Evolutionary conservation across 2,329 filamentous ascomycete species (phyloP), one percentile per base, ranked within the genome.

Genomic region (Lizonia empirigonia): DNA sequence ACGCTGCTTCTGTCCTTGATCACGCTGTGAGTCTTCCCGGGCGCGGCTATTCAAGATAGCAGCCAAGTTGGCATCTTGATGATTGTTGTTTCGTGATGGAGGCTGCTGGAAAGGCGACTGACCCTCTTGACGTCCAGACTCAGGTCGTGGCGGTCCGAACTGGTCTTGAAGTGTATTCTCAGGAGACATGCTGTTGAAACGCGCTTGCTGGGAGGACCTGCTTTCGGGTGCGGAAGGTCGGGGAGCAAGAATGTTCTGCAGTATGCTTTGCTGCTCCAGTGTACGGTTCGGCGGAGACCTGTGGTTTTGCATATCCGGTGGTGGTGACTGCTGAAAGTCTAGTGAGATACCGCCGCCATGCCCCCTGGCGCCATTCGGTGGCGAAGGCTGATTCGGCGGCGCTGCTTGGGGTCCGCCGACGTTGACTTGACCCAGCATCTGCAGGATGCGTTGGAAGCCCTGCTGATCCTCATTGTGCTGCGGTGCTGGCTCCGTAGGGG

Each of bases 401-500:
- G 56, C 45, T 33, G 58, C 38, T 33, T 48, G 54, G 16, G 56
- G 59, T 15, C 57, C 37, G 22, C 55, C 46, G 5, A 70, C 64
- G 23, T 58, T 71, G 29, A 63, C 59, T 37, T 78, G 77, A 40
- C 91, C 87, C 32, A 96, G 82, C 81, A 96, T 95, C 61, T 89
- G 84, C 27, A 96, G 78, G 36, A 97, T 83, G 35, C 86, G 84
- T 59, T 91, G 85, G 73, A 97, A 96, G 1, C 91, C 92, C 70
- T 91, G 88, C 72, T 91, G 90, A 65, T 96, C 92, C 55, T 86
- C 85, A 5, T 72, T 79, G 74, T 79, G 76, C 16, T 74, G 72
- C 45, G 72, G 69, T 8, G 66, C 55, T 45, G 71, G 59, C 8
- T 61, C 62, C 10, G 61, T 56, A 27, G 64, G 55, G 16, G 50